Evolutionary conservation across 2,329 filamentous ascomycete genomes (phyloP).

Genomic region (Neofusicoccum sp.): DNA sequence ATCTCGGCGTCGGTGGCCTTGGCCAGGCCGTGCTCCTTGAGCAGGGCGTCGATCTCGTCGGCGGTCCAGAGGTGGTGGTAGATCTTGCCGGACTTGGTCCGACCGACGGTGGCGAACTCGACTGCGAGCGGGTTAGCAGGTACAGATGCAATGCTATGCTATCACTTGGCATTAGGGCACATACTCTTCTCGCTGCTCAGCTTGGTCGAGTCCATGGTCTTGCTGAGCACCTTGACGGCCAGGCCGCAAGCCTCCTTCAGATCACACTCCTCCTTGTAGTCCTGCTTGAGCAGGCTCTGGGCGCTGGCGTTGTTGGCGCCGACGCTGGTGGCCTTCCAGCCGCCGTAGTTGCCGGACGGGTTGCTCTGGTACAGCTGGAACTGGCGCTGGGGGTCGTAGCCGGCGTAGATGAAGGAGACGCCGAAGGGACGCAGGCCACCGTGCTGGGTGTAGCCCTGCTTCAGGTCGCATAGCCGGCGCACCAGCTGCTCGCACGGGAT

Average conservation of each 20-base stretch:
- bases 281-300: conserved; percentile 95
- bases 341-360: conserved; percentile 97
- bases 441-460: conserved; percentile 99
- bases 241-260: conserved; percentile 95
- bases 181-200: conserved; percentile 98
- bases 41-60: conserved; percentile 89
- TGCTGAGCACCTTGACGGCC: conserved; percentile 98
- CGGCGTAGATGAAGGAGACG: conserved; percentile 99
- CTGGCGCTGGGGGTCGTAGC: conserved; percentile 92
- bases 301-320: conserved; percentile 98
- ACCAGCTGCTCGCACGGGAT: conserved; percentile 99
- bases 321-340: conserved; percentile 98
- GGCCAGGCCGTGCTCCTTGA: conserved; percentile 94
- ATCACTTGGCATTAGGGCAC: conserved; percentile 39
- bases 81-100: conserved; percentile 92
- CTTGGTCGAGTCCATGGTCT: conserved; percentile 99
- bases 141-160: not conserved
- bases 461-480: conserved; percentile 92
- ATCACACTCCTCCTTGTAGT: conserved; percentile 98
- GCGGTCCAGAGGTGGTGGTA: conserved; percentile 98
- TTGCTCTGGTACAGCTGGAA: conserved; percentile 99
- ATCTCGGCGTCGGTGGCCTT: conserved; percentile 55
- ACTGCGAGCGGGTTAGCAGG: conserved; percentile 56
- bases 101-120: conserved; percentile 96
- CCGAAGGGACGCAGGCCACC: conserved; percentile 97